Percentiles rank a stretch among this genome's conserved stretches.
Evolutionary conservation across 768 basidiomycete species (phyloP).

Genomic region (Boletus subcaerulescens): DNA sequence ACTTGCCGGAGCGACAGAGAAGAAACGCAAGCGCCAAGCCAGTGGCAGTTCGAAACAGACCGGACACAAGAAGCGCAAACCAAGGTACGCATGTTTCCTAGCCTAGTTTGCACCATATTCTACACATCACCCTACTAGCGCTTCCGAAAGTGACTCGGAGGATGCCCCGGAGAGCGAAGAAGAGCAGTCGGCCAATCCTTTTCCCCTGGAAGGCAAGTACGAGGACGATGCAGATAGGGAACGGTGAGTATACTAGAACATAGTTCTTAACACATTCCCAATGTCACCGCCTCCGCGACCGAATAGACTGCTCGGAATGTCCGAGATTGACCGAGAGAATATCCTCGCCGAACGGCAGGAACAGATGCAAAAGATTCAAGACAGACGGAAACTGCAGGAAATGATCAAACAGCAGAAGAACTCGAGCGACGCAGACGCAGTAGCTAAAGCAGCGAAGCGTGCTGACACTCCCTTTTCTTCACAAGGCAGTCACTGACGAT

Average conservation of each 20-base stretch:
- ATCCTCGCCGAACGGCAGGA: constrained; percentile 80
- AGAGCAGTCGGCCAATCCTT: constrained; percentile 57
- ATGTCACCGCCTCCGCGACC: constrained; percentile 6
- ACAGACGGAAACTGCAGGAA: constrained; percentile 67
- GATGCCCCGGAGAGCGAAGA: constrained; percentile 62
- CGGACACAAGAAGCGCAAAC: constrained; percentile 65
- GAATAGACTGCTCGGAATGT: constrained; percentile 69
- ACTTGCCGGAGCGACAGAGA: constrained; percentile 67
- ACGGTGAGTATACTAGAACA: constrained; percentile 52
- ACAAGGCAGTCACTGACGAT: constrained; percentile 8
- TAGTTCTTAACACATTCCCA: constrained; percentile 25
- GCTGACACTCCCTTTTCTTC: constrained; percentile 24
- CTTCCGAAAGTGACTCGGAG: constrained; percentile 46
- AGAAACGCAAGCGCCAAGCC: constrained; percentile 63
- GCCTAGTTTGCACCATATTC: not conserved
- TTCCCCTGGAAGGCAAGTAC: constrained; percentile 91
- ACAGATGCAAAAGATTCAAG: constrained; percentile 71
- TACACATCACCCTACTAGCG: constrained; percentile 24
- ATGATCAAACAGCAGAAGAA: constrained; percentile 67
- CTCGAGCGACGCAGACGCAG: constrained; percentile 52
- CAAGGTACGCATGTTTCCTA: constrained; percentile 52
- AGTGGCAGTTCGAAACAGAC: constrained; percentile 39
- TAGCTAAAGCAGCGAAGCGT: constrained; percentile 79
- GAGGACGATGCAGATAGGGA: constrained; percentile 80
- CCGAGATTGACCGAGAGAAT: constrained; percentile 87